A percentile compares a stretch with the other conserved stretches of the same genome.
Evolutionary conservation across 441 rosid species (phyloP).

Genomic region (Mallotus repandus): DNA sequence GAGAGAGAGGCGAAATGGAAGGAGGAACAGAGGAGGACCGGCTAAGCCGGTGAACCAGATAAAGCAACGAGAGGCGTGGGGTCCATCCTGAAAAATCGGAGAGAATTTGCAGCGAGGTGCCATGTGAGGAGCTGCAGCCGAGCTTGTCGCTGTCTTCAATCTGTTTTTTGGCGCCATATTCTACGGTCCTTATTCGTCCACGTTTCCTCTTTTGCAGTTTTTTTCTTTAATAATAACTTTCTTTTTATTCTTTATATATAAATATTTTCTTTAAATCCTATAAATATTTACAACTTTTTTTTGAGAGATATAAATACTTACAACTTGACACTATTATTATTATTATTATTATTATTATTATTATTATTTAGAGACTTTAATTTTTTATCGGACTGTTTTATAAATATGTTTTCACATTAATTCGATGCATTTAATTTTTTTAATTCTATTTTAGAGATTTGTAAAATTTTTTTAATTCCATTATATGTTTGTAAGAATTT

Average conservation of each 20-base stretch:
- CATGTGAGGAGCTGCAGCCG: slow-evolving; percentile 16
- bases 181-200: slow-evolving; percentile 31
- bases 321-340: too few species aligned
- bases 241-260: background rate
- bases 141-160: background rate
- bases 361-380: too few species aligned
- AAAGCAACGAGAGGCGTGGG: slow-evolving; percentile 11
- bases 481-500: too few species aligned
- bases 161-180: slow-evolving; percentile 33
- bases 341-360: too few species aligned
- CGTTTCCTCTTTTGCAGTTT: slow-evolving; percentile 10
- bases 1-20: background rate
- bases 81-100: slow-evolving; percentile 23
- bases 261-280: background rate
- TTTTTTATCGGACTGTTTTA: too few species aligned
- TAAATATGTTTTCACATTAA: too few species aligned
- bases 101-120: background rate
- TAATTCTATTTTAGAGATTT: too few species aligned
- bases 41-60: slow-evolving; percentile 3
- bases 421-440: too few species aligned
- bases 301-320: background rate
- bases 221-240: too few species aligned
- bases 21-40: background rate
- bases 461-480: too few species aligned
- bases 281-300: background rate